Evolutionary conservation across 208 protist species (phyloP).

Genomic region (Leishmania amazonensis): DNA sequence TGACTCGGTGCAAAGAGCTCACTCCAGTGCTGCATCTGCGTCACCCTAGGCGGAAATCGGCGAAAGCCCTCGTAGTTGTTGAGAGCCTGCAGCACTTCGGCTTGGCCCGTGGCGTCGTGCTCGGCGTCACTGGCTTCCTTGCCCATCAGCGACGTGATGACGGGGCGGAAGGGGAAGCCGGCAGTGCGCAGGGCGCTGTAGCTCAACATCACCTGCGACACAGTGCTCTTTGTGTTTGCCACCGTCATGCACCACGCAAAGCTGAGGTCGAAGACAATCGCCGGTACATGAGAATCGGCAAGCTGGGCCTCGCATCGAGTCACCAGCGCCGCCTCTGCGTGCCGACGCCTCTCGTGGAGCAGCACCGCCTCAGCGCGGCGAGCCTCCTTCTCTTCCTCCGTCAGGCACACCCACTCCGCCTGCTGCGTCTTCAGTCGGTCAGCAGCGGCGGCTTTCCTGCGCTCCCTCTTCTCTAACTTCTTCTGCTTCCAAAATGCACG

Average conservation of each 20-base stretch:
- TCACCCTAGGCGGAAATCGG: slow-evolving; percentile 48
- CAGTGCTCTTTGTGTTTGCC: slow-evolving; percentile 76
- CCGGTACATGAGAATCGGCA: slow-evolving; percentile 42
- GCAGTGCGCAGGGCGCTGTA: slow-evolving; percentile 77
- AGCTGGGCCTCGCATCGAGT: slow-evolving; percentile 39
- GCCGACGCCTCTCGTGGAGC: slow-evolving; percentile 57
- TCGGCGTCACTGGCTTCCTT: slow-evolving; percentile 34
- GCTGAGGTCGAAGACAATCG: slow-evolving; percentile 86
- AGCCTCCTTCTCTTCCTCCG: slow-evolving; percentile 45
- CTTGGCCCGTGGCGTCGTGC: slow-evolving; percentile 38
- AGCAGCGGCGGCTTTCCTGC: slow-evolving; percentile 32
- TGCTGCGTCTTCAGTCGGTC: slow-evolving; percentile 38
- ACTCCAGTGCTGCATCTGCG: slow-evolving; percentile 66
- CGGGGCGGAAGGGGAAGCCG: slow-evolving; percentile 73
- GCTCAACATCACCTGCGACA: slow-evolving; percentile 85
- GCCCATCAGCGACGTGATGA: slow-evolving; percentile 69
- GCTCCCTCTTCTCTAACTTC: slow-evolving; percentile 49
- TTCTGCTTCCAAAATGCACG: slow-evolving; percentile 63
- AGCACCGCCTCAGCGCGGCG: slow-evolving; percentile 40
- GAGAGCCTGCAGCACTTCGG: slow-evolving; percentile 38
- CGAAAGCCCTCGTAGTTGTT: slow-evolving; percentile 72
- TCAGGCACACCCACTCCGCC: slow-evolving; percentile 60
- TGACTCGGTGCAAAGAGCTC: slow-evolving; percentile 40
- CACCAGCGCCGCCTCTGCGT: slow-evolving; percentile 29
- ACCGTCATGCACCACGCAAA: slow-evolving; percentile 88